Evolutionary conservation across 2,329 filamentous ascomycete genomes (phyloP).

Genomic region (Dothistroma pini): DNA sequence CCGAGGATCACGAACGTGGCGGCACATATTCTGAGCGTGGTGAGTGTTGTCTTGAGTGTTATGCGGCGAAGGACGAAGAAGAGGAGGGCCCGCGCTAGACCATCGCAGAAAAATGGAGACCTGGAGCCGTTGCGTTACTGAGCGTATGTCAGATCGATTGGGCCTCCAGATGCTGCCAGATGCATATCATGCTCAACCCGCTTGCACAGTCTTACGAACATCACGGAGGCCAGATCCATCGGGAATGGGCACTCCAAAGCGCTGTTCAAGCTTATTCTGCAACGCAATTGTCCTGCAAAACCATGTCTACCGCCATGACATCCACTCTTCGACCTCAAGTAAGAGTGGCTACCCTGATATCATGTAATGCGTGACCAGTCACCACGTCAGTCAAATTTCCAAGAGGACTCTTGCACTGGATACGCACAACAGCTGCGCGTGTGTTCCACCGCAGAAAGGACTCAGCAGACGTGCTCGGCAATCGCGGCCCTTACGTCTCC

Average conservation of each 20-base stretch:
- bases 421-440: too few relatives aligned
- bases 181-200: too few relatives aligned
- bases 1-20: conserved; percentile 36
- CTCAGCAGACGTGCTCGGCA: neutral
- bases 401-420: too few relatives aligned
- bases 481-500: neutral
- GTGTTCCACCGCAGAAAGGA: neutral
- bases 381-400: too few relatives aligned
- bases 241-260: too few relatives aligned
- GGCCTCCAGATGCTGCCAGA: too few relatives aligned
- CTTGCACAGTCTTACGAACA: too few relatives aligned
- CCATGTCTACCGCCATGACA: too few relatives aligned
- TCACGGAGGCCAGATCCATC: too few relatives aligned
- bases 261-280: too few relatives aligned
- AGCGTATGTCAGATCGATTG: neutral
- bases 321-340: neutral
- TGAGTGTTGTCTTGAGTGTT: conserved; percentile 29
- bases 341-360: neutral
- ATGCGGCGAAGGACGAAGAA: conserved; percentile 18
- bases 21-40: conserved; percentile 30
- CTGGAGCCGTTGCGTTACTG: neutral
- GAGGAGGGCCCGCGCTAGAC: neutral
- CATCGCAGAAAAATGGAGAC: neutral
- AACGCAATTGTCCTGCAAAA: too few relatives aligned
- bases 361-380: neutral